Percentiles rank a stretch among this genome's conserved stretches.
Evolutionary conservation across 257 asterid species (phyloP).

Genomic region (Nicotiana obtusifolia): DNA sequence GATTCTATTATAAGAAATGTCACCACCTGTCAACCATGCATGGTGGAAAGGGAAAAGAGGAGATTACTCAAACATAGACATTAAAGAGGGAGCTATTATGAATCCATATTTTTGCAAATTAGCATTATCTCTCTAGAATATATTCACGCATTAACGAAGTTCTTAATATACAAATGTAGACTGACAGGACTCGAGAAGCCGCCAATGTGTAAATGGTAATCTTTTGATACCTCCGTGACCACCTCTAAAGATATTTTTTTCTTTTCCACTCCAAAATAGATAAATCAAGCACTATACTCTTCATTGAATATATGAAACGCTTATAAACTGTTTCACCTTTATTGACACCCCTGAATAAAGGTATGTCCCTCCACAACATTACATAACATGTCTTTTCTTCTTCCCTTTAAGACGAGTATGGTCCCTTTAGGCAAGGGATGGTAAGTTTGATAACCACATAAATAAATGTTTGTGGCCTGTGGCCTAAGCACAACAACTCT

Average conservation of each 20-base stretch:
- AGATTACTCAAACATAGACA: not conserved
- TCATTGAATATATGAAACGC: not conserved
- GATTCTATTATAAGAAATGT: not conserved
- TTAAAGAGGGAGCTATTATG: not conserved
- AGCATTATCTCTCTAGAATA: not conserved
- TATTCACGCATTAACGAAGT: not conserved
- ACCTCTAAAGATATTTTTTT: not conserved
- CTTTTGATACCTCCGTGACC: not conserved
- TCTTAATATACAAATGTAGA: not conserved
- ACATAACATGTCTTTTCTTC: not conserved
- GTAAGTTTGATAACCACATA: not conserved
- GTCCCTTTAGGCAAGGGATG: not conserved
- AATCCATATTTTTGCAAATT: not conserved
- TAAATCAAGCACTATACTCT: not conserved
- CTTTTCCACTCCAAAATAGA: not conserved
- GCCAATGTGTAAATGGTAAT: not conserved
- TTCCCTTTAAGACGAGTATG: not conserved
- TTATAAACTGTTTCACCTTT: not conserved
- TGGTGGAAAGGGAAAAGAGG: not conserved
- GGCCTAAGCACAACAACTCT: not conserved
- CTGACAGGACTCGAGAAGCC: not conserved
- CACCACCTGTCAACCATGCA: not conserved
- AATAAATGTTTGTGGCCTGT: not conserved
- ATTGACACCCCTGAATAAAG: not conserved
- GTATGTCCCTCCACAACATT: not conserved